These are phyloP conservation scores for Pontederia paniculata DNA, from an alignment of 176 grass and related monocot species.

Conservation along the genomic window DNA sequence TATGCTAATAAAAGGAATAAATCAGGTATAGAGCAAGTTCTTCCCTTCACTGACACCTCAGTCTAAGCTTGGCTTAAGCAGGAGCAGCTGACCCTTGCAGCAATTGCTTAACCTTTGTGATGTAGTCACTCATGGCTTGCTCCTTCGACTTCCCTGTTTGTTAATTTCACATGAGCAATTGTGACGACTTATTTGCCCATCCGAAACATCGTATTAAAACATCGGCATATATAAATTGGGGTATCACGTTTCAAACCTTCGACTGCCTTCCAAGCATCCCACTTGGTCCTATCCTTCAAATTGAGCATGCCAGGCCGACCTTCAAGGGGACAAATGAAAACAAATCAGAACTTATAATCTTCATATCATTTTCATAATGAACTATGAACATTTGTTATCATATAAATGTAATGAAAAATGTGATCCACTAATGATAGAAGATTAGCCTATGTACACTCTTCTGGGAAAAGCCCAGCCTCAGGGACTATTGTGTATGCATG, in stretches of 20 bases:
- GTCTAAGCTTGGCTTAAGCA: conserved; percentile 1
- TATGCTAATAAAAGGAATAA: too few species aligned
- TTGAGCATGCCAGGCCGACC: conserved; percentile 51
- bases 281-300: conserved; percentile 63
- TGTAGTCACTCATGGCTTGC: conserved; percentile 70
- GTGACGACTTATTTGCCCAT: not conserved
- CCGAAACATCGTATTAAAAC: too few species aligned
- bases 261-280: conserved; percentile 74
- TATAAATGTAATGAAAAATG: too few species aligned
- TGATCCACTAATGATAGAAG: too few species aligned
- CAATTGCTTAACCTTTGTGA: conserved; percentile 78
- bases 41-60: not conserved
- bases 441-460: too few species aligned
- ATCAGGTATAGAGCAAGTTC: not conserved
- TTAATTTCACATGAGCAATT: not conserved
- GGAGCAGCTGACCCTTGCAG: conserved; percentile 41
- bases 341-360: not conserved
- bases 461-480: too few species aligned
- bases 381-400: too few species aligned
- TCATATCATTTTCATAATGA: not conserved
- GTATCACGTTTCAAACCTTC: conserved; percentile 37
- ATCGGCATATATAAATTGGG: not conserved
- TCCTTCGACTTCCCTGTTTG: conserved; percentile 49
- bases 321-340: conserved; percentile 19
- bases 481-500: too few species aligned